Base-by-base conservation (phyloP, 129 eudicot genomes). In the Centaurea solstitialis region DNA sequence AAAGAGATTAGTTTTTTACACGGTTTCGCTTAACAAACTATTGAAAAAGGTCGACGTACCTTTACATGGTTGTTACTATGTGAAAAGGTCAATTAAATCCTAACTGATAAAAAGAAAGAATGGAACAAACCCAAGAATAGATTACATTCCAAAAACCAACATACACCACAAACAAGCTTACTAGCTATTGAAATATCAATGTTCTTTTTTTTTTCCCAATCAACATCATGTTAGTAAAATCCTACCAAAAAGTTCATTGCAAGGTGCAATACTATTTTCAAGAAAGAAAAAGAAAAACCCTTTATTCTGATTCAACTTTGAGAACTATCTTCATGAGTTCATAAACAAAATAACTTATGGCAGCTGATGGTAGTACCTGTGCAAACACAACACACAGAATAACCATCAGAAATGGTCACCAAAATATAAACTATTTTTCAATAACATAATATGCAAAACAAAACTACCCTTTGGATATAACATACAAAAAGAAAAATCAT, bases 241-340 rank as follows among this genome's bases (percentile, higher is more conserved):
- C 38, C 72, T 62, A 76, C 7, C 38, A 21, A 38, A 38, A 71
- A 71, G 30, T 71, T 6, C 21, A 39, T 38, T 71, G 39, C 30
- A 28, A 11, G 53, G 53, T 43, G 53, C 53, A 67, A 9, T 67
- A 22, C 38, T 15, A 45, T 77, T 70, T 78, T 8, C 0, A 67
- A 30, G 15, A 40, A 64, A 11, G 28, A 6, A 35, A 15, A 4
- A 20, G 9, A 68, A 38, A 28, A 76, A 18, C n/a, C 39, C 75
- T 68, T 68, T 76, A 83, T 33, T 81, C 79, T 17, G 89, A 85
- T 82, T 92, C 98, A 71, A 95, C 99, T 72, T 95, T 88, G 64
- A 92, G 98, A 83, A 91, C 94, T 78, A 95, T 88, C 93, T 92
- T 95, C 99, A 95, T 95, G 81, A 89, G 92, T 88, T 95, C 99